These are phyloP conservation scores for Rhodofomes roseus DNA, from an alignment of 1,284 basidiomycete genomes.

Conservation along the genomic window DNA sequence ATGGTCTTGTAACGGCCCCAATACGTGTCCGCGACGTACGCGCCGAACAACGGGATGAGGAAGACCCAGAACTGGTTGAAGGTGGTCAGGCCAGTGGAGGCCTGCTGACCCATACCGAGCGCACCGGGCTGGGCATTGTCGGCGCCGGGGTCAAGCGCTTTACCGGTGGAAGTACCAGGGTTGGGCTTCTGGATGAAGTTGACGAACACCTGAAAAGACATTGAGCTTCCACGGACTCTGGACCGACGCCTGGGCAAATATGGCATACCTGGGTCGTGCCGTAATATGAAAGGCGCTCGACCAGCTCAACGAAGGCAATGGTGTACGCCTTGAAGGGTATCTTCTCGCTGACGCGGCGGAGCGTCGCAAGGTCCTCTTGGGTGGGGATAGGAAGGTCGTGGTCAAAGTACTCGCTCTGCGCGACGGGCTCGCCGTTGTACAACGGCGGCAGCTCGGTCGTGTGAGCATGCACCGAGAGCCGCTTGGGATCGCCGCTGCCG, in stretches of 20 bases:
- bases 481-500: not conserved
- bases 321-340: conserved; percentile 48
- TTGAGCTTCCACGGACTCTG: conserved; percentile 12
- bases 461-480: not conserved
- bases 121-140: conserved; percentile 61
- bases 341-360: conserved; percentile 58
- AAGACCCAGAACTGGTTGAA: conserved; percentile 65
- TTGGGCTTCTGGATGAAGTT: conserved; percentile 73
- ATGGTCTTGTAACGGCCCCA: conserved; percentile 77
- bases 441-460: not conserved
- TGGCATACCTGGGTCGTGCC: conserved; percentile 47
- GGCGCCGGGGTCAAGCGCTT: conserved; percentile 48
- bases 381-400: conserved; percentile 66
- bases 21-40: conserved; percentile 69
- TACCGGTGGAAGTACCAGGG: conserved; percentile 57
- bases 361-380: conserved; percentile 57
- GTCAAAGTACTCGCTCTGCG: conserved; percentile 26
- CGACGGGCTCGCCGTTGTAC: not conserved
- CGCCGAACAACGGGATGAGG: conserved; percentile 59
- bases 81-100: conserved; percentile 66
- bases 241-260: conserved; percentile 46
- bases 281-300: conserved; percentile 73
- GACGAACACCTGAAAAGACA: conserved; percentile 35
- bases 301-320: conserved; percentile 67
- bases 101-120: conserved; percentile 60